A percentile compares a stretch with the other conserved stretches of the same genome.
phyloP scores from a whole-genome alignment of 2,329 filamentous ascomycete genomes.

The Chrysoporthe deuterocubensis region DNA sequence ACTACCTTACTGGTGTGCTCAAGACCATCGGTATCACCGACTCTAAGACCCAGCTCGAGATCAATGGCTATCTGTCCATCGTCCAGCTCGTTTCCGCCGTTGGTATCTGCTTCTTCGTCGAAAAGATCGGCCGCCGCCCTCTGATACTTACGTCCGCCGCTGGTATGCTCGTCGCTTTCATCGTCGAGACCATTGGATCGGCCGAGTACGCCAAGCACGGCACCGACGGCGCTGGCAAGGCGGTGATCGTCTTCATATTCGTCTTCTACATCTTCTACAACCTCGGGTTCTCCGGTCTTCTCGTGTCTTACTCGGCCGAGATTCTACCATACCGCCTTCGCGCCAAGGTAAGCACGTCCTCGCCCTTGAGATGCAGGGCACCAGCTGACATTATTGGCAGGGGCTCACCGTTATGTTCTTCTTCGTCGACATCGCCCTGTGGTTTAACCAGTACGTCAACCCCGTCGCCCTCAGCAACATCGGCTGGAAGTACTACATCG shows the following conservation, averaged over 20 bases:
- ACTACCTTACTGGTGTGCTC: conserved; percentile 42
- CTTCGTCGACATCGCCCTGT: conserved; percentile 42
- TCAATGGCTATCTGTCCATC: conserved; percentile 35
- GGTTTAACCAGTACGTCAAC: conserved; percentile 44
- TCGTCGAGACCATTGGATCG: conserved; percentile 33
- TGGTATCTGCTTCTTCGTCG: conserved; percentile 34
- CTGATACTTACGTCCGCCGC: conserved; percentile 33
- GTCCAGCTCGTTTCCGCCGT: conserved; percentile 34
- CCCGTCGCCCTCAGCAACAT: conserved; percentile 42
- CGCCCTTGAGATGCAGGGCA: not conserved
- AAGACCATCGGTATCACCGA: conserved; percentile 40
- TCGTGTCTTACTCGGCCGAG: conserved; percentile 35
- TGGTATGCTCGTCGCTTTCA: conserved; percentile 34
- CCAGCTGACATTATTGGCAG: not conserved
- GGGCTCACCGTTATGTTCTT: conserved; percentile 51
- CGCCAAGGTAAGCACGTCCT: conserved; percentile 33
- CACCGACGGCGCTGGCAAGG: conserved; percentile 34
- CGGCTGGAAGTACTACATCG: conserved; percentile 44
- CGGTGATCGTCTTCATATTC: conserved; percentile 36
- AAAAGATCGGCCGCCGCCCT: conserved; percentile 34
- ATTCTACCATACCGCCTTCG: conserved; percentile 37
- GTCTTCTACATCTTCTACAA: conserved; percentile 36
- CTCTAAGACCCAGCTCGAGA: conserved; percentile 37
- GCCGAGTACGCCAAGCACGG: conserved; percentile 30
- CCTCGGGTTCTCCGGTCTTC: conserved; percentile 34